A percentile compares a stretch with the other conserved stretches of the same genome.
Evolutionary conservation across 768 basidiomycete species (phyloP).

Genomic region (Suillus brevipes): DNA sequence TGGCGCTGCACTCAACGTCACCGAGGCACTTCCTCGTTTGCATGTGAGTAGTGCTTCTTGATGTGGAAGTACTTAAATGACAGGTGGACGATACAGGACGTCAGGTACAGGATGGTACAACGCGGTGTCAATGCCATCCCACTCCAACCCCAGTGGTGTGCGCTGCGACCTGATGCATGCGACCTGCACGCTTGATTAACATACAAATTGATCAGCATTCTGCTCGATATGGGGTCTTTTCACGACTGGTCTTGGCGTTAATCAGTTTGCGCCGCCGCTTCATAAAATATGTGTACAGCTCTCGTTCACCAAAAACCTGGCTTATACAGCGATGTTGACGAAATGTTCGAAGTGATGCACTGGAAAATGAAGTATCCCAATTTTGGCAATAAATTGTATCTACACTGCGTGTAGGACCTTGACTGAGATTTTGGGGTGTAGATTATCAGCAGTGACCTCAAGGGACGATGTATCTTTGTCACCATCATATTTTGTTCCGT

Average conservation of each 20-base stretch:
- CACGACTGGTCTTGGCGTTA: neutral
- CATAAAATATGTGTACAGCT: neutral
- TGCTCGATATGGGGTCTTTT: neutral
- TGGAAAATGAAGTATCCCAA: neutral
- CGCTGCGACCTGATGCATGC: slow-evolving; percentile 58
- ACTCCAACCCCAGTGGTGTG: slow-evolving; percentile 75
- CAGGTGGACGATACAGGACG: slow-evolving; percentile 1
- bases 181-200: slow-evolving; percentile 38
- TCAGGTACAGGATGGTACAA: slow-evolving; percentile 59
- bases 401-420: neutral
- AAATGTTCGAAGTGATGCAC: neutral
- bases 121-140: slow-evolving; percentile 60
- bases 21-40: slow-evolving; percentile 58
- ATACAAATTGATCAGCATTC: neutral
- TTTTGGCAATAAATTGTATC: neutral
- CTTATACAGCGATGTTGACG: neutral
- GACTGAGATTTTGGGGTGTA: neutral
- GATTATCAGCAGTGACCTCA: too few species aligned
- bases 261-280: neutral
- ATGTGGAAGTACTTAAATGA: slow-evolving; percentile 21
- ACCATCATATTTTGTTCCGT: too few species aligned
- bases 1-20: slow-evolving; percentile 35
- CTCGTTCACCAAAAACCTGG: neutral
- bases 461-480: too few species aligned
- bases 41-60: slow-evolving; percentile 37